Base-by-base conservation (phyloP, 192 early-diverging fungal species). In the Coemansia guatemalensis region DNA sequence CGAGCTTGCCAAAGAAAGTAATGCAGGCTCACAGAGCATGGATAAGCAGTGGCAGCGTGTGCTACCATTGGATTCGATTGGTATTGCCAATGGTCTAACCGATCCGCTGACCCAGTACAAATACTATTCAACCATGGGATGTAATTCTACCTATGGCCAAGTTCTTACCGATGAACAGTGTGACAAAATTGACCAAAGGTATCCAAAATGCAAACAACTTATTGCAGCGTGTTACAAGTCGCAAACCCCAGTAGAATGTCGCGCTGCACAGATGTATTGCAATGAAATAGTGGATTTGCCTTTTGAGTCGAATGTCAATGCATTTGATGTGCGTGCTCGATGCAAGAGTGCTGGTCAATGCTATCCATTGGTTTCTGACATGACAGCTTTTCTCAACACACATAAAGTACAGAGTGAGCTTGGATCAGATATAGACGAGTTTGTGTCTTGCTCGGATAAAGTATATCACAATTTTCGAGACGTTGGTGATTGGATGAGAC, bases 1-100 rank as follows among this genome's bases (percentile, higher is more conserved):
- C 54, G 83, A 83, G 58, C 69, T 72, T 25, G 52, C 67, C 4
- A 49, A 35, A 33, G 70, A 73, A 64, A 33, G 52, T 23, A 58
- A 50, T 8, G 47, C 60, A 11, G 53, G 61, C 8, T 6, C 25
- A 48, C 51, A 77, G 70, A 49, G 52, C 24, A 48, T 58, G 1
- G 71, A 53, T n/a, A 75, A 75, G 41, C 58, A 58, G 47, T 75
- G 81, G 48, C 73, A 82, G 70, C 69, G 73, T 32, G 71, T 82
- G 39, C 86, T 96, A 71, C 86, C 89, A 32, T 84, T 94, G 58
- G 85, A 84, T 24, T 87, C 88, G 11, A 75, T 95, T 52, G 79
- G 89, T 26, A 92, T 98, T 58, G 95, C 95, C 22, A 97, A 99
- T 74, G 95, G 97, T 8, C 73, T 93, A 60, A 92, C 90, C 2